Base-by-base conservation (phyloP, 2,329 filamentous ascomycete species). In the Aspergillus aculeatinus region DNA sequence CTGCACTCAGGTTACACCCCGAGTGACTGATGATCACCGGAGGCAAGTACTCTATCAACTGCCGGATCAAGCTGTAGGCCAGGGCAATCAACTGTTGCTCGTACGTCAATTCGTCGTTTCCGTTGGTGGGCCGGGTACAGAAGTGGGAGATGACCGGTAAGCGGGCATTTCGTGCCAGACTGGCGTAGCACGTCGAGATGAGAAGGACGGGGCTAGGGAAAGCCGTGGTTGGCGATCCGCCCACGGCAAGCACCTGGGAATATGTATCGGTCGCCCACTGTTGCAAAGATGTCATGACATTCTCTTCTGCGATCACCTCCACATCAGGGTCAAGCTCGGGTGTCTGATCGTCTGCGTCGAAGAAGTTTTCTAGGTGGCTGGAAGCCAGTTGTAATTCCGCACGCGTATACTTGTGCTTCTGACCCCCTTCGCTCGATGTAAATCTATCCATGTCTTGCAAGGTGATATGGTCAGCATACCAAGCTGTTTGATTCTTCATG, bases 81-180 rank as follows among this genome's bases (percentile, higher is more conserved):
- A 77, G 69, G 4, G 72, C 70, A n/a, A 77, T 69, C 4, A 77
- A 65, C 3, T 74, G 72, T 33, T 70, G 68, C 55, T 73, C 65
- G 23, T 68, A 69, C 1, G 65, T 72, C 51, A 69, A 66, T 27
- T 68, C 69, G 47, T 63, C 59, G 11, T 56, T 49, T 14, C 62
- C 63, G 21, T 67, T 50, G 4, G 60, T 58, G 7, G 72, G 67
- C 5, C 74, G 65, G 16, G 68, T 63, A 53, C 75, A 77, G 57
- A 76, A 77, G 49, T 77, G 75, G 3, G 73, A 74, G 52, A 77
- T 67, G 5, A 76, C 66, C 0, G 75, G 75, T 10, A 76, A 61
- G 47, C 63, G 63, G 14, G 66, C 65, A 49, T 72, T 65, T 21
- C 72, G 72, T 16, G 75, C 70, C 19, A 70, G 69, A 6, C 58